Base-by-base conservation (phyloP, 2,329 filamentous ascomycete species). In the Exophiala phaeomuriformis region DNA sequence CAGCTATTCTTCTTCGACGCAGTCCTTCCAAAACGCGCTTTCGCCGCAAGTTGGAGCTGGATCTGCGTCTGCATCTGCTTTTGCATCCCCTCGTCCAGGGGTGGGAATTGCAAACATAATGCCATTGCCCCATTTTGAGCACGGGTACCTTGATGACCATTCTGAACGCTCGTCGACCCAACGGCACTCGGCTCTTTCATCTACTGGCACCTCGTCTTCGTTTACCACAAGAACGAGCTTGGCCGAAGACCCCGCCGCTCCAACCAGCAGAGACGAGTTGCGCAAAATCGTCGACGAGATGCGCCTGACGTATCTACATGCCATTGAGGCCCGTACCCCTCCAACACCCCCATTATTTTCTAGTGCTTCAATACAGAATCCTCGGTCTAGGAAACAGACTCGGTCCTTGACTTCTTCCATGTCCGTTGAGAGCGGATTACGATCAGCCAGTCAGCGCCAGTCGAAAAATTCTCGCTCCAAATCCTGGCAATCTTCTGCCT, bases 221-320 rank as follows among this genome's bases (percentile, higher is more conserved):
- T 56, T 49, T 12, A 62, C 61, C 10, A 54, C 54, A 4, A 53
- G 57, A 8, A 61, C 58, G n/a, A 63, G 60, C 37, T 28, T 59
- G 9, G 55, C 40, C 4, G 61, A 62, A 33, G 62, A 63, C 2
- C 33, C 54, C n/a, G 32, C 32, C 19, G 19, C 19, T 19, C 19
- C 19, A 4, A 55, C 53, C 5, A 56, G 49, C 28, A 52, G 61
- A 50, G 61, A 63, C 7, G 62, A 63, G 29, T 51, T 64, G n/a
- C 55, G 60, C 27, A 58, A 57, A 30, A 61, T 64, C 32, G 56
- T 64, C 19, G 58, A 62, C 37, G 55, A 61, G 19, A 64, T 64
- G 60, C 52, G 62, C 28, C 52, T 55, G 37, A 63, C 49, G 3
- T 64, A 64, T 47, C 52, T 64, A 3, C 53, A 58, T 37, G 62